These are phyloP conservation scores for Gossypium gossypioides DNA, from an alignment of 441 rosid species.

Conservation along the genomic window DNA sequence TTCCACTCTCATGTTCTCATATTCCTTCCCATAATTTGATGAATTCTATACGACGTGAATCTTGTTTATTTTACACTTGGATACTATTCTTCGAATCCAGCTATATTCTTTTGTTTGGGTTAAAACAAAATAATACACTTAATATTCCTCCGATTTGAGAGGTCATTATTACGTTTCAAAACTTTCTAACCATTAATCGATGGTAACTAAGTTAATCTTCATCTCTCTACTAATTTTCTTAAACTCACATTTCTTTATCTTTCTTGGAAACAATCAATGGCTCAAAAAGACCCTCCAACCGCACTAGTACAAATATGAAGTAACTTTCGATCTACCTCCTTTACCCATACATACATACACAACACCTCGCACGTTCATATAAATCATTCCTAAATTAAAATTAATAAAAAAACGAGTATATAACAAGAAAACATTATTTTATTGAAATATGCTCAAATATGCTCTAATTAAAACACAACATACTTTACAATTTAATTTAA, in stretches of 20 bases:
- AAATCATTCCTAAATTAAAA: not conserved
- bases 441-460: not conserved
- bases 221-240: not conserved
- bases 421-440: not conserved
- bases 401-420: not conserved
- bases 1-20: not conserved
- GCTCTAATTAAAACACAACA: not conserved
- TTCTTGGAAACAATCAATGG: not conserved
- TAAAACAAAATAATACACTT: not conserved
- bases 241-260: not conserved
- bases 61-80: not conserved
- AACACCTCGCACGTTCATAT: not conserved
- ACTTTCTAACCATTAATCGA: too few relatives aligned
- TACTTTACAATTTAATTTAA: too few relatives aligned
- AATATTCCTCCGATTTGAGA: not conserved
- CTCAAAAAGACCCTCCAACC: not conserved
- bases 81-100: not conserved
- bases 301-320: not conserved
- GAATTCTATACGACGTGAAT: not conserved
- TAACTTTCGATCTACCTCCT: not conserved
- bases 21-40: not conserved
- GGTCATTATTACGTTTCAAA: not conserved
- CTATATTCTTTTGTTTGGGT: not conserved
- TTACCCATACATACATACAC: not conserved
- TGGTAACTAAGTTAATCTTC: not conserved